A percentile compares a stretch with the other conserved stretches of the same genome.
phyloP scores from a whole-genome alignment of 2,329 filamentous ascomycete species.

The Pezicula radicicola region DNA sequence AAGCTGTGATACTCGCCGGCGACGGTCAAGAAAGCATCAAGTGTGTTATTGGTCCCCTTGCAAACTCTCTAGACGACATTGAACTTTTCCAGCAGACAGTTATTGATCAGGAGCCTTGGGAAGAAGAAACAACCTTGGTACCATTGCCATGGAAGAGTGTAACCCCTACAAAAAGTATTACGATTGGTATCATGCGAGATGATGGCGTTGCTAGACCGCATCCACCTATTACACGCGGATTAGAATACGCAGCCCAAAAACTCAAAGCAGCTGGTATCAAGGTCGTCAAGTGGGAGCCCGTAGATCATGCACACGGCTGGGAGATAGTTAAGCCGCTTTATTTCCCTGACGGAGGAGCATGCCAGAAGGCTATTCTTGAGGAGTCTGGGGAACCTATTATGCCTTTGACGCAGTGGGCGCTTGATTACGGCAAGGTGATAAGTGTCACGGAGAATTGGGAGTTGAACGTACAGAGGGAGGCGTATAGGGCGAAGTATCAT shows the following conservation, averaged over 20 bases:
- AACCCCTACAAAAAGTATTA: slow-evolving; percentile 18
- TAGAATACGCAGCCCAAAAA: slow-evolving; percentile 23
- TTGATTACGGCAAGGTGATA: slow-evolving; percentile 1
- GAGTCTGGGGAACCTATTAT: slow-evolving; percentile 12
- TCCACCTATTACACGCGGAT: slow-evolving; percentile 29
- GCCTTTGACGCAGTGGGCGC: slow-evolving; percentile 6
- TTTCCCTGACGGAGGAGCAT: slow-evolving; percentile 5
- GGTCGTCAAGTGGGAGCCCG: slow-evolving; percentile 47
- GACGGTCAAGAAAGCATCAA: slow-evolving; percentile 31
- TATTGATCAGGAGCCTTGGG: slow-evolving; percentile 29
- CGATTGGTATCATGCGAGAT: slow-evolving; percentile 29
- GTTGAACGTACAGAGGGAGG: slow-evolving; percentile 11
- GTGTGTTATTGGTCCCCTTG: slow-evolving; percentile 30
- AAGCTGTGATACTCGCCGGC: slow-evolving; percentile 25
- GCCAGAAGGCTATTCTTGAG: slow-evolving; percentile 2
- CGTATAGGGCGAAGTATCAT: slow-evolving; percentile 8
- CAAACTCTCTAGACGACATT: slow-evolving; percentile 26
- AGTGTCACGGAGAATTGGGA: slow-evolving; percentile 10
- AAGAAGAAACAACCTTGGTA: slow-evolving; percentile 28
- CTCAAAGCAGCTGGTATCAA: slow-evolving; percentile 28
- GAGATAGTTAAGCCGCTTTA: neutral
- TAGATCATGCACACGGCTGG: slow-evolving; percentile 28
- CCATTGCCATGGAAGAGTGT: slow-evolving; percentile 30
- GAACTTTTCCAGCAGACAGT: slow-evolving; percentile 29
- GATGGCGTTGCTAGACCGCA: slow-evolving; percentile 30